Conservation (phyloP, 2,329 filamentous ascomycete species). For the Claviceps capensis region DNA sequence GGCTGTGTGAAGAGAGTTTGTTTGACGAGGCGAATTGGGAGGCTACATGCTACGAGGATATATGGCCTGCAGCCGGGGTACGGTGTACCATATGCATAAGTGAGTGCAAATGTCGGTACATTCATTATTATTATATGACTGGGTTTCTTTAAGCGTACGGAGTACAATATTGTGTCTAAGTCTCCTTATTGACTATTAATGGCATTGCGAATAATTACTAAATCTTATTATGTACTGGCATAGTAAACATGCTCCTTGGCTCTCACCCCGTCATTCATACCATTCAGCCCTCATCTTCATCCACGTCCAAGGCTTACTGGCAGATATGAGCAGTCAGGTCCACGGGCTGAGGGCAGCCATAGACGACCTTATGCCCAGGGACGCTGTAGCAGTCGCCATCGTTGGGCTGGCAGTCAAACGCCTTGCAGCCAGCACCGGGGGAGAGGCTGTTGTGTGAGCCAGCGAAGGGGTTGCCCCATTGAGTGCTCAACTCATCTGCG, state of each 20-base stretch:
- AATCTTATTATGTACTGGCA: not conserved
- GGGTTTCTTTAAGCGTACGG: no score
- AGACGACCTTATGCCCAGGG: conserved; percentile 23
- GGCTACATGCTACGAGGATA: no score
- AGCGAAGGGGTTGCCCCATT: conserved; percentile 28
- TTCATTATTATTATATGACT: no score
- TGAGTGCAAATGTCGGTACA: no score
- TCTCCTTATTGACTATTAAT: no score
- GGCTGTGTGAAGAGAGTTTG: no score
- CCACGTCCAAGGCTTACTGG: conserved; percentile 6
- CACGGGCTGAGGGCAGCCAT: conserved; percentile 26
- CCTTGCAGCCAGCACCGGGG: conserved; percentile 22
- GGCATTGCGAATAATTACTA: not conserved
- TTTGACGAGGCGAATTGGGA: no score
- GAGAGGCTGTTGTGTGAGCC: conserved; percentile 21
- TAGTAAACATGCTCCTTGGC: no score
- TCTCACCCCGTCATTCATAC: no score
- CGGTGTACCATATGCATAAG: no score
- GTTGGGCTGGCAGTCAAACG: conserved; percentile 24
- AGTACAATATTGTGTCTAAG: no score
- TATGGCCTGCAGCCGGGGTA: no score
- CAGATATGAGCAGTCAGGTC: conserved; percentile 20
- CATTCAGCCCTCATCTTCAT: not conserved
- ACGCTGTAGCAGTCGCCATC: conserved; percentile 26
- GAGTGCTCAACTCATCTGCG: conserved; percentile 25